phyloP scores from a whole-genome alignment of 495 filamentous ascomycete species.

The Viridothelium virens region DNA sequence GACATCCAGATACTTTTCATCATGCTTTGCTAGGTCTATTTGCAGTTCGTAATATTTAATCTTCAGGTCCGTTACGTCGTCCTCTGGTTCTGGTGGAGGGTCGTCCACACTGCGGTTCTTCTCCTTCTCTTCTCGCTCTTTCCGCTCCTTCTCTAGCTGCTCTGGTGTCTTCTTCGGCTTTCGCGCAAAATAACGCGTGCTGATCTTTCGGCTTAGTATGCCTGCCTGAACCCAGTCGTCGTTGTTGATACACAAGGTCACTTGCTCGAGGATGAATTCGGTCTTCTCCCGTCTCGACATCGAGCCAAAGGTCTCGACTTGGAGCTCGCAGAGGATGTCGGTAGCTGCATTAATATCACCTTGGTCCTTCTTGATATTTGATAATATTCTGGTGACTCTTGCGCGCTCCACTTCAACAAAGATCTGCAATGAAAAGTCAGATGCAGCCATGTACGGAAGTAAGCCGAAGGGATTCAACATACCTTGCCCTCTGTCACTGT shows the following conservation, averaged over 20 bases:
- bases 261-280: slow-evolving; percentile 95
- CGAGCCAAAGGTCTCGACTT: slow-evolving; percentile 97
- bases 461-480: slow-evolving; percentile 17
- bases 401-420: slow-evolving; percentile 98
- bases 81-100: slow-evolving; percentile 64
- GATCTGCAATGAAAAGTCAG: slow-evolving; percentile 50
- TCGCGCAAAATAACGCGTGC: slow-evolving; percentile 78
- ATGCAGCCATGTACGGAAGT: neutral
- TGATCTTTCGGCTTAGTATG: slow-evolving; percentile 93
- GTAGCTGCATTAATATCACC: slow-evolving; percentile 84
- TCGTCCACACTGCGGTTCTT: slow-evolving; percentile 64
- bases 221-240: slow-evolving; percentile 93
- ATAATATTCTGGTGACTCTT: slow-evolving; percentile 86
- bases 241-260: slow-evolving; percentile 87
- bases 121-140: slow-evolving; percentile 56
- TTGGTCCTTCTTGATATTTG: slow-evolving; percentile 92
- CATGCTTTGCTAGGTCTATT: slow-evolving; percentile 88
- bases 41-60: slow-evolving; percentile 94
- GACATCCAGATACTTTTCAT: slow-evolving; percentile 89
- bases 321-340: slow-evolving; percentile 91
- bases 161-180: slow-evolving; percentile 83
- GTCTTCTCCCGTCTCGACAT: slow-evolving; percentile 97
- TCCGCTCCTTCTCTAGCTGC: slow-evolving; percentile 79
- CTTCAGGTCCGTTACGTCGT: slow-evolving; percentile 95
- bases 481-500: slow-evolving; percentile 98